Conservation (phyloP, 495 filamentous ascomycete genomes). For the Aspergillus diversus region DNA sequence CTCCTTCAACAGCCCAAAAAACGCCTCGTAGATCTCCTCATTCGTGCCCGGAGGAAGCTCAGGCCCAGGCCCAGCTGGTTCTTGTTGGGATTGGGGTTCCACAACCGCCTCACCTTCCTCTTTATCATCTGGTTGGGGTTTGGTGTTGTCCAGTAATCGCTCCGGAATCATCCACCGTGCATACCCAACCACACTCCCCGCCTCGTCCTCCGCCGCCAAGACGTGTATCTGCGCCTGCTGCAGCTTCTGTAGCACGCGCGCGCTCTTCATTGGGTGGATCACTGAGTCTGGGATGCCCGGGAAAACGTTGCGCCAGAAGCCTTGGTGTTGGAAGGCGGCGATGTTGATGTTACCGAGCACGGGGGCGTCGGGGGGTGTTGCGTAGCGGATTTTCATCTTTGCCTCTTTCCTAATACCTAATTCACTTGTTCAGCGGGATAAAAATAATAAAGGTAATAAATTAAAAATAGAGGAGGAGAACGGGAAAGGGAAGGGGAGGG, state of each 20-base stretch:
- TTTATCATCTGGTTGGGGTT: background rate
- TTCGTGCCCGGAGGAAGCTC: conserved; percentile 16
- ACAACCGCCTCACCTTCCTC: conserved; percentile 11
- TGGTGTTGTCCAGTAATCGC: background rate
- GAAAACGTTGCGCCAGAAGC: conserved; percentile 18
- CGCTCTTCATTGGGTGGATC: conserved; percentile 11
- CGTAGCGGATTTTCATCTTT: conserved; percentile 18
- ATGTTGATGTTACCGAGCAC: conserved; percentile 25
- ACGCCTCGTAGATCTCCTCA: conserved; percentile 13
- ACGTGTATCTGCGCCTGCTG: conserved; percentile 16
- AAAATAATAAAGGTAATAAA: too few relatives aligned
- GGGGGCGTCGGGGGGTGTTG: conserved; percentile 19
- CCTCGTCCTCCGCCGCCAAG: conserved; percentile 15
- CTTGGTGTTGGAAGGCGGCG: conserved; percentile 17
- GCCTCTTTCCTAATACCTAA: too few relatives aligned
- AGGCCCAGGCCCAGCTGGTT: background rate
- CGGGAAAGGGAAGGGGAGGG: too few relatives aligned
- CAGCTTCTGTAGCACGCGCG: conserved; percentile 21
- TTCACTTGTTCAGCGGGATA: too few relatives aligned
- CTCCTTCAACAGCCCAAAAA: conserved; percentile 22
- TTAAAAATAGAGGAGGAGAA: too few relatives aligned
- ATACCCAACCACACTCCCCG: conserved; percentile 19
- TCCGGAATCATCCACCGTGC: conserved; percentile 23
- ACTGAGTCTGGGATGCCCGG: conserved; percentile 1
- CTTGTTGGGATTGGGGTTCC: background rate